Evolutionary conservation across 225 moss, liverwort and hornwort species (phyloP).

Genomic region (Anthoceros angustus): DNA sequence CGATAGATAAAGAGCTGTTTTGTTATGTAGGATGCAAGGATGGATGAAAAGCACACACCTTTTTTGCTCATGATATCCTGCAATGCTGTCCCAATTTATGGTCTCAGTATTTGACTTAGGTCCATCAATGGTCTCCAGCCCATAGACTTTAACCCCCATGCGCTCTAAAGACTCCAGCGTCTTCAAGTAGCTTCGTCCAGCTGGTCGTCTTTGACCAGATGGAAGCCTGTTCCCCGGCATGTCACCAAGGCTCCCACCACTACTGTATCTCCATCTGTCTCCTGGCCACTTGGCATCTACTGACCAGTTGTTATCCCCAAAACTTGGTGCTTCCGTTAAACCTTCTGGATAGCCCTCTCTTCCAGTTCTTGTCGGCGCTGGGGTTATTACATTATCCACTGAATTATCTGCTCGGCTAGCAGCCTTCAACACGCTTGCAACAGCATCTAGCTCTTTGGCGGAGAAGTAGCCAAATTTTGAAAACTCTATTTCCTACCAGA

Average conservation of each 20-base stretch:
- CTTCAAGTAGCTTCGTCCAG: slow-evolving; percentile 34
- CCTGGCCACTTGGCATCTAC: slow-evolving; percentile 33
- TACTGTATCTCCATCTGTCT: slow-evolving; percentile 38
- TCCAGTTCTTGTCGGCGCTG: slow-evolving; percentile 9
- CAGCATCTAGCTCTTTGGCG: slow-evolving; percentile 48
- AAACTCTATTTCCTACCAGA: slow-evolving; percentile 52
- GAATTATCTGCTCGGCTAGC: slow-evolving; percentile 41
- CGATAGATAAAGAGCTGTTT: too few species aligned
- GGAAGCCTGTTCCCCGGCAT: slow-evolving; percentile 26
- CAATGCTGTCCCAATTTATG: slow-evolving; percentile 56
- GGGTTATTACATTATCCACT: slow-evolving; percentile 23
- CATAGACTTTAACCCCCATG: slow-evolving; percentile 77
- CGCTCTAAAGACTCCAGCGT: slow-evolving; percentile 46
- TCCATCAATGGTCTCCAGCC: slow-evolving; percentile 31
- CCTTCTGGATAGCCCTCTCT: slow-evolving; percentile 24
- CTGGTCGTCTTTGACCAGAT: slow-evolving; percentile 6
- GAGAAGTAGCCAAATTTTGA: slow-evolving; percentile 49
- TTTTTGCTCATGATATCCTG: slow-evolving; percentile 74
- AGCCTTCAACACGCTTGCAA: slow-evolving; percentile 49
- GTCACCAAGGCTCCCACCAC: slow-evolving; percentile 21
- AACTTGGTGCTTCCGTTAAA: slow-evolving; percentile 18
- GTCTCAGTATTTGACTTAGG: slow-evolving; percentile 23
- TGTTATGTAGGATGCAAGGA: background rate
- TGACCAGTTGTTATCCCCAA: slow-evolving; percentile 16
- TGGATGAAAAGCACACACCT: slow-evolving; percentile 17